Evolutionary conservation across 2,329 filamentous ascomycete species (phyloP), one percentile per base, ranked within the genome.

Genomic region (Penicillium sp.): DNA sequence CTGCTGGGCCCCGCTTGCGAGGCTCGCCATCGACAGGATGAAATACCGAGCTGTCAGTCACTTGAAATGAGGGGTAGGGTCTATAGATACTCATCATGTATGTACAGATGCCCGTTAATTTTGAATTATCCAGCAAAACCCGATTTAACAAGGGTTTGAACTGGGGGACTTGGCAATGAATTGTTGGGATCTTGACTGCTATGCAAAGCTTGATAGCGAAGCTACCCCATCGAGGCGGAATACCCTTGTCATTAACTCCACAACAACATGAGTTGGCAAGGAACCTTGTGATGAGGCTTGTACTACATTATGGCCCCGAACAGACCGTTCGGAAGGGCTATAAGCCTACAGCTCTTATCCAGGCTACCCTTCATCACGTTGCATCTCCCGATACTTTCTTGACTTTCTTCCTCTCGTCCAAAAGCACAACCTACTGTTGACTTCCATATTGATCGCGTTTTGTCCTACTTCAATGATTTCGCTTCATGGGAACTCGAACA

Each of bases 21-120:
- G n/a, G n/a, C n/a, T n/a, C n/a, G n/a, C n/a, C n/a, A n/a, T n/a
- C n/a, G n/a, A n/a, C 33, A 34, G 32, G 17, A 32, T 17, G 28
- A 20, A 13, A 33, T 13, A 23, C 23, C 15, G 33, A 18, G 15
- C 43, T 49, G 46, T 44, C 43, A 43, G 36, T 43, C 37, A 43
- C 46, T 43, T 27, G 21, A 47, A 48, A 38, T 47, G 37, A 41
- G 45, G 41, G 41, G 36, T 33, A 13, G 10, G 31, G 31, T 33
- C 34, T n/a, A n/a, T n/a, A n/a, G n/a, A n/a, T n/a, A n/a, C n/a
- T n/a, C n/a, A n/a, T n/a, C n/a, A n/a, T n/a, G n/a, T n/a, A n/a
- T n/a, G n/a, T n/a, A n/a, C n/a, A n/a, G n/a, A n/a, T n/a, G n/a
- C n/a, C n/a, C n/a, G n/a, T n/a, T n/a, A n/a, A n/a, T n/a, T n/a